Percentiles rank a stretch among this genome's conserved stretches.
Evolutionary conservation across 371 early-diverging fungal genomes (phyloP).

Genomic region (Coelomomyces lativittatus): DNA sequence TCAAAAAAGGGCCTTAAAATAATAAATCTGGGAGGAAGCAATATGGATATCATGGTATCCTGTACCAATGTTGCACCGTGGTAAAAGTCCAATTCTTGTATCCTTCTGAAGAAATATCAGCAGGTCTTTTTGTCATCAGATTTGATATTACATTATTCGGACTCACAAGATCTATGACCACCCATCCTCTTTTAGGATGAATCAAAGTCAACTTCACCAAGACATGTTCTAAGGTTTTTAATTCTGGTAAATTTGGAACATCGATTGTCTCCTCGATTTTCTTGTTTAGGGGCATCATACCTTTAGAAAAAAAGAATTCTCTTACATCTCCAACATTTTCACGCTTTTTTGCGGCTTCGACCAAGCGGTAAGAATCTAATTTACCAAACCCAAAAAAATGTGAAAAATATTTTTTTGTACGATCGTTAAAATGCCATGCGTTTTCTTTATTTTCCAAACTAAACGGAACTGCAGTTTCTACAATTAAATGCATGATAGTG

Average conservation of each 20-base stretch:
- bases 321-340: constrained; percentile 22
- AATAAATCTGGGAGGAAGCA: background rate
- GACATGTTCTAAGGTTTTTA: constrained; percentile 60
- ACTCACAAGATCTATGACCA: constrained; percentile 52
- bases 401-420: constrained; percentile 33
- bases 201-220: constrained; percentile 63
- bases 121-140: constrained; percentile 44
- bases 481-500: constrained; percentile 66
- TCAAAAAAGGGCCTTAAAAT: background rate
- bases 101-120: constrained; percentile 51
- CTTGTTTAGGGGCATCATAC: constrained; percentile 15
- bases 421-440: no score
- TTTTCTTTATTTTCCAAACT: no score
- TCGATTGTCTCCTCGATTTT: constrained; percentile 11
- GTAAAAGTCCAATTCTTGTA: constrained; percentile 84
- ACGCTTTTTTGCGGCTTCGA: constrained; percentile 56
- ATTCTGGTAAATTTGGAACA: no score
- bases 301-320: background rate
- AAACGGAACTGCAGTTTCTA: constrained; percentile 62
- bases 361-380: constrained; percentile 58
- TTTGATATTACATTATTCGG: constrained; percentile 48
- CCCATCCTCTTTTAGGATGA: constrained; percentile 61
- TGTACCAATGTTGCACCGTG: constrained; percentile 83
- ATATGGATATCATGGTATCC: constrained; percentile 2
- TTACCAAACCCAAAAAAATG: constrained; percentile 86